Evolutionary conservation across 2,329 filamentous ascomycete species (phyloP), one percentile per base, ranked within the genome.

Genomic region (Diaporthe humulicola): DNA sequence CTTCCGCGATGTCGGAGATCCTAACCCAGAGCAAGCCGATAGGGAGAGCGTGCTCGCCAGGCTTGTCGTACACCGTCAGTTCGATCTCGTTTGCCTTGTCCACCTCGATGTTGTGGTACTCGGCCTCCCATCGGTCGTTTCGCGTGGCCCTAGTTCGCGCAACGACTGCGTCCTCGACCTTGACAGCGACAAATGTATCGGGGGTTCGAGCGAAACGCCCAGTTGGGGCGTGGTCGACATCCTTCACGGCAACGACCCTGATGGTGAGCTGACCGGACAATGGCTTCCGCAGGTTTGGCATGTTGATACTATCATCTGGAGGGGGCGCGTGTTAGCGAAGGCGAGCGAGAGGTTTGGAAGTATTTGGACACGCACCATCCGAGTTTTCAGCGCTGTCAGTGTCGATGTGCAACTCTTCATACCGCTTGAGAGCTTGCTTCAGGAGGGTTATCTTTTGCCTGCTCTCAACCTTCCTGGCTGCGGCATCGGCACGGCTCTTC

Each of bases 81-180:
- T 99, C 97, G 76, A 99, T 95, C 85, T 99, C 97, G 84, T 99
- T 99, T 70, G 97, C 97, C 87, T 98, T 98, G 85, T 98, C 96
- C 73, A 99, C 97, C 77, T 97, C 95, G 76, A 99, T 93, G 74
- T 93, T 95, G 84, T 98, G 97, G 48, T 93, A 91, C 85, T 99
- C 97, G 79, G 95, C 94, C 56, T 95, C 92, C 96, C 96, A 99
- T 80, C 92, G 92, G 84, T 99, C 97, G 76, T 89, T 98, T 74
- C 96, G 90, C 14, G 96, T 95, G 1, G 93, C 90, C 83, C 92
- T 95, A 33, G 97, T 99, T 78, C 95, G 91, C 54, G 95, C 96
- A 80, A 97, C 95, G 76, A 98, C 91, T 71, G 93, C 91, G 84
- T 99, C 97, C 86, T 99, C 97, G 58, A 98, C 96, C 85, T 99